Evolutionary conservation across 2,329 filamentous ascomycete species (phyloP).

Genomic region (Podosphaera aphanis): DNA sequence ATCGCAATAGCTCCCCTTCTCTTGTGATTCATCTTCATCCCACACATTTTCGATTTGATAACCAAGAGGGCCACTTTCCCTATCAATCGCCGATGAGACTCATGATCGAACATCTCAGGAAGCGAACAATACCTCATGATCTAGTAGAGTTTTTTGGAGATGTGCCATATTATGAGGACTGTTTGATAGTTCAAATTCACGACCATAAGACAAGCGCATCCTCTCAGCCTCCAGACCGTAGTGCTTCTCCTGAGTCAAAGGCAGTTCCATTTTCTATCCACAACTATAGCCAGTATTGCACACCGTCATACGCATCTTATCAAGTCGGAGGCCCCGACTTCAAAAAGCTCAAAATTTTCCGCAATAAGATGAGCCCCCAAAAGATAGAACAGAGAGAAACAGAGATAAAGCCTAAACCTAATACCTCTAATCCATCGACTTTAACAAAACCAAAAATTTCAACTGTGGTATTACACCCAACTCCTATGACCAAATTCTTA

Average conservation of each 20-base stretch:
- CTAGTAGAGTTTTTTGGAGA: conserved; percentile 56
- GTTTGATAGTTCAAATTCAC: conserved; percentile 81
- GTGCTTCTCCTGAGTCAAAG: conserved; percentile 37
- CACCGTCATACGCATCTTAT: conserved; percentile 66
- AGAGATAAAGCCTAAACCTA: conserved; percentile 32
- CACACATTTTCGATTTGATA: conserved; percentile 76
- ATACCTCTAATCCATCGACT: conserved; percentile 22
- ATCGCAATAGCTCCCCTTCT: conserved; percentile 49
- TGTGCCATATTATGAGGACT: conserved; percentile 78
- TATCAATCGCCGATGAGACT: conserved; percentile 84
- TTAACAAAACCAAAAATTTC: conserved; percentile 40
- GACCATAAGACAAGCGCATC: conserved; percentile 52
- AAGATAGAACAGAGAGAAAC: conserved; percentile 25
- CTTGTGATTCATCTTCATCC: conserved; percentile 67
- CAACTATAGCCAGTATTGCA: conserved; percentile 75
- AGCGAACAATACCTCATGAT: conserved; percentile 67
- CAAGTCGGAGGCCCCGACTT: conserved; percentile 25
- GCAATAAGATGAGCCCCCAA: conserved; percentile 10
- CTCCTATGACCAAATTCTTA: conserved; percentile 46
- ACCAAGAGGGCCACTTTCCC: conserved; percentile 75
- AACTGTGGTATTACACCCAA: conserved; percentile 70
- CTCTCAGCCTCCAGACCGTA: conserved; percentile 33
- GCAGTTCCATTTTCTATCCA: conserved; percentile 62
- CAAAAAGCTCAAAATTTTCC: conserved; percentile 17
- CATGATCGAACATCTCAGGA: conserved; percentile 50